These are phyloP conservation scores for Aureobasidium namibiae DNA, from an alignment of 2,329 filamentous ascomycete species.

Conservation along the genomic window DNA sequence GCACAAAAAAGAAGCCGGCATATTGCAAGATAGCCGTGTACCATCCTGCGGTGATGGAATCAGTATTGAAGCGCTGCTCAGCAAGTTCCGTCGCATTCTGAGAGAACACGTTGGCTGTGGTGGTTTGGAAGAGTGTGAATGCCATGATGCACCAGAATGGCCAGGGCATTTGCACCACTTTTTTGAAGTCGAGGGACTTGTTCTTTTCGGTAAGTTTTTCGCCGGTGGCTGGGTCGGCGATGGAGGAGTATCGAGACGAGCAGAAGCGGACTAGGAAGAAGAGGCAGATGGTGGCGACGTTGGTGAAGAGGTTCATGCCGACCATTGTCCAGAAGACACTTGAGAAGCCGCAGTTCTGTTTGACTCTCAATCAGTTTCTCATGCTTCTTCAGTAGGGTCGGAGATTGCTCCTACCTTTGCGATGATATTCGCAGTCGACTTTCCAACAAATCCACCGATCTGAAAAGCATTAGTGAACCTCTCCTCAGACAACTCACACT, in stretches of 20 bases:
- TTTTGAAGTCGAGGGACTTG: constrained; percentile 47
- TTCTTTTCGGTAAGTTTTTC: constrained; percentile 53
- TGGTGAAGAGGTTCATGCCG: constrained; percentile 58
- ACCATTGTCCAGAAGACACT: constrained; percentile 57
- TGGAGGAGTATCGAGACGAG: constrained; percentile 39
- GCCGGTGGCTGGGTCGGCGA: constrained; percentile 48
- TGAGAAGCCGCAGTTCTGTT: constrained; percentile 43
- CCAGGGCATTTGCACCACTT: constrained; percentile 52
- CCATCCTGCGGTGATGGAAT: constrained; percentile 50
- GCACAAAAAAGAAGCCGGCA: constrained; percentile 50
- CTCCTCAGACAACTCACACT: neutral
- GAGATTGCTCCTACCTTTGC: constrained; percentile 28
- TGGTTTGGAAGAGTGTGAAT: constrained; percentile 53
- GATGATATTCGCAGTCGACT: constrained; percentile 53
- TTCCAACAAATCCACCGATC: constrained; percentile 53
- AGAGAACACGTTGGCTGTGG: constrained; percentile 44
- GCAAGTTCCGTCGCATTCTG: constrained; percentile 54
- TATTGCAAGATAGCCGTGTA: constrained; percentile 52
- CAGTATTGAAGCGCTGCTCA: constrained; percentile 50
- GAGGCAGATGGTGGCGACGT: constrained; percentile 45
- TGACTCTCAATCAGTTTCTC: neutral
- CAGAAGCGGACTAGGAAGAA: constrained; percentile 49
- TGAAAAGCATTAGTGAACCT: neutral
- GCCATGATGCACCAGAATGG: constrained; percentile 48
- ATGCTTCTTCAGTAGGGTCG: neutral